A percentile compares a stretch with the other conserved stretches of the same genome.
phyloP scores from a whole-genome alignment of 495 filamentous ascomycete genomes.

The Penicillium taxi region DNA sequence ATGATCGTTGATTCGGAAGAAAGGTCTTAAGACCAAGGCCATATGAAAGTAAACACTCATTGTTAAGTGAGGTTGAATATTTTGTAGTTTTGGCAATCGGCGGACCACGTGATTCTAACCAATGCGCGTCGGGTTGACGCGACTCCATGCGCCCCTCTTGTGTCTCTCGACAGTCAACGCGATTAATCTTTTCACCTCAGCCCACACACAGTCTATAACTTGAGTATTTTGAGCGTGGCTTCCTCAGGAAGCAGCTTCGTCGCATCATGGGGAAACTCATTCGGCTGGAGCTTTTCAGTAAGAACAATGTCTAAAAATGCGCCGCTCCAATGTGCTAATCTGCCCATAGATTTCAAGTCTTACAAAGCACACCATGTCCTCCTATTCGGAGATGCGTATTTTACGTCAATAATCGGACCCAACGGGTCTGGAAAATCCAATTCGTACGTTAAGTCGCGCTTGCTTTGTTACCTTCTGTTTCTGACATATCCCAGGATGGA shows the following conservation, averaged over 20 bases:
- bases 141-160: constrained; percentile 24
- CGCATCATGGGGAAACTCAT: constrained; percentile 78
- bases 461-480: background rate
- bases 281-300: constrained; percentile 90
- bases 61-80: no score
- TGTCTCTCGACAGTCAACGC: no score
- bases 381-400: constrained; percentile 96
- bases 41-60: no score
- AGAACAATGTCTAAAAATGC: constrained; percentile 15
- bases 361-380: constrained; percentile 94
- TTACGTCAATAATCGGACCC: constrained; percentile 97
- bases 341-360: constrained; percentile 83
- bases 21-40: no score
- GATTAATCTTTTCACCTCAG: no score
- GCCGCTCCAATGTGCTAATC: constrained; percentile 20
- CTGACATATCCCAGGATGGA: constrained; percentile 68
- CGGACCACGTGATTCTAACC: no score
- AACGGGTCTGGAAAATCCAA: constrained; percentile 99
- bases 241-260: constrained; percentile 27
- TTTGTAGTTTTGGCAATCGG: no score
- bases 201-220: no score
- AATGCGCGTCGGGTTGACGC: no score
- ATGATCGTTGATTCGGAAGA: no score
- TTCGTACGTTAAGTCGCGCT: constrained; percentile 54
- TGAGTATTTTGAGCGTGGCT: constrained; percentile 16